Evolutionary conservation across 257 asterid genomes (phyloP).

Genomic region (Verbena officinalis): DNA sequence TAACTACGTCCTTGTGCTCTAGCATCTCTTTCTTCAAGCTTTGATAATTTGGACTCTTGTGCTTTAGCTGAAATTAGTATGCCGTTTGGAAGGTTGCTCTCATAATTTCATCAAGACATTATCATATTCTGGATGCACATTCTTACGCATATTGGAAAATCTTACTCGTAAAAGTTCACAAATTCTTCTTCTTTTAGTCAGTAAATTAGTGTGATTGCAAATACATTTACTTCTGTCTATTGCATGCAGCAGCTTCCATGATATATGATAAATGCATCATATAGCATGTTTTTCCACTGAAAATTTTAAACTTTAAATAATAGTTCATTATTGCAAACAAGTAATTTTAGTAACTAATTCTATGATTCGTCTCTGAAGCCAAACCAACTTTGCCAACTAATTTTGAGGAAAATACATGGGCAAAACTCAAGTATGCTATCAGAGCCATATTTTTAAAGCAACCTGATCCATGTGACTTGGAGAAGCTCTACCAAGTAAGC

Average conservation of each 20-base stretch:
- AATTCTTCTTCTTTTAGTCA: neutral
- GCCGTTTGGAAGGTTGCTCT: neutral
- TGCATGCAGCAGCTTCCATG: constrained; percentile 13
- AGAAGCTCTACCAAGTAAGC: constrained; percentile 87
- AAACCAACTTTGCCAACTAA: constrained; percentile 80
- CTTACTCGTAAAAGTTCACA: neutral
- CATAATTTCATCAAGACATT: neutral
- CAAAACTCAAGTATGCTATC: constrained; percentile 86
- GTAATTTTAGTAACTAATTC: constrained; percentile 14
- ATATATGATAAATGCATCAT: neutral
- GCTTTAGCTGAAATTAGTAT: constrained; percentile 12
- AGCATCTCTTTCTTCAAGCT: constrained; percentile 8
- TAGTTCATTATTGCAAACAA: constrained; percentile 30
- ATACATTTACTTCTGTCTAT: constrained; percentile 7
- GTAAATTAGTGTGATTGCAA: neutral
- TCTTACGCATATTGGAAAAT: neutral
- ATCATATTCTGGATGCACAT: constrained; percentile 4
- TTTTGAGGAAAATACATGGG: constrained; percentile 97
- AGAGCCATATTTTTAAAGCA: constrained; percentile 89
- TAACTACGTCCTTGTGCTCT: constrained; percentile 6
- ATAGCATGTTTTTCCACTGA: neutral
- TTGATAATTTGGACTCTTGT: constrained; percentile 8
- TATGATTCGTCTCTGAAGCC: constrained; percentile 47
- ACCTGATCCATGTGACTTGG: constrained; percentile 92
- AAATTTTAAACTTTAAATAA: too few relatives aligned